Evolutionary conservation across 164 flowering plant species (phyloP), one percentile per base, ranked within the genome.

Genomic region (Magnolia changhungtana): DNA sequence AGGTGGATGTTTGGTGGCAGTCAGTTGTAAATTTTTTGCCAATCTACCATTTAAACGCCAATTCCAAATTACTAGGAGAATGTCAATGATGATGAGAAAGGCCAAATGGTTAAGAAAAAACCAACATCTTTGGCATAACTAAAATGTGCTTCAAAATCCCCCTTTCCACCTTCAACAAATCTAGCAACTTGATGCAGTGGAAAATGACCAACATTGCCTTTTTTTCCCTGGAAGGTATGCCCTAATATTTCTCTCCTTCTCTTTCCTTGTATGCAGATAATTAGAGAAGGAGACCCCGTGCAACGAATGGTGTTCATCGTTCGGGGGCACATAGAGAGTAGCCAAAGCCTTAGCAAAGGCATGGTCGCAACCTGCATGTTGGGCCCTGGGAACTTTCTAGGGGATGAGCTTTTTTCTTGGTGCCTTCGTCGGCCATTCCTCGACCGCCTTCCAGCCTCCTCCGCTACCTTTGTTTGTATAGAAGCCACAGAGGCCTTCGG

Each of bases 271-370:
- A 5, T 19, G 75, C 88, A 96, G 99, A 86, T 96, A 19, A 89
- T 91, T n/a, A 84, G 93, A 82, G 99, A 96, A 89, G 97, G 99
- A 63, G 96, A 94, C 52, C 97, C 98, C 0, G 99, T 96, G 74
- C 91, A 82, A 23, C 80, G 92, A 9, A 92, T 96, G 88, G 85
- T 92, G 64, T 96, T 96, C 83, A 84, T 96, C 0, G 88, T 91
- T 5, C 85, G 87, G 0, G 99, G 99, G 8, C 87, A 85, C 20
- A 75, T 94, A 50, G 81, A 86, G 69, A 86, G 98, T 31, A 81
- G 82, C 84, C 98, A 94, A 78, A 87, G 73, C 80, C 92, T 94
- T 0, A 89, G 95, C 86, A 88, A 87, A 81, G 99, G 97, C 72
- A 76, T 86, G 85, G 83, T 89, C 8, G 97, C 92, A 19, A 90